These are phyloP conservation scores for Centella asiatica DNA, from an alignment of 129 eudicot genomes.

Conservation along the genomic window DNA sequence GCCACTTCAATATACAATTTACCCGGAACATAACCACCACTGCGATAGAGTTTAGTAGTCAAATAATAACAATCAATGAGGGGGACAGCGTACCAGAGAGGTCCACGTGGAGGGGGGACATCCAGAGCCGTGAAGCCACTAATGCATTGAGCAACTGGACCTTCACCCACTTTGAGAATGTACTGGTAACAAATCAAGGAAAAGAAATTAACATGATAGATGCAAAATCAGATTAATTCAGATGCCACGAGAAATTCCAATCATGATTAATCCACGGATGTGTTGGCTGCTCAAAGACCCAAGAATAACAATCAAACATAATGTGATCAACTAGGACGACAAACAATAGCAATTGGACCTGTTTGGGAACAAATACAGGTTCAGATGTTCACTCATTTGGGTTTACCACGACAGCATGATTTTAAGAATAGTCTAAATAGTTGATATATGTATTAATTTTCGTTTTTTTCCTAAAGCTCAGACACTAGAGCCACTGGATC, in stretches of 20 bases:
- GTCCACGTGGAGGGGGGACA: slow-evolving; percentile 83
- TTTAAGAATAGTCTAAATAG: too few relatives aligned
- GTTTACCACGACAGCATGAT: too few relatives aligned
- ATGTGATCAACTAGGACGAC: too few relatives aligned
- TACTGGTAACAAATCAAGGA: slow-evolving; percentile 38
- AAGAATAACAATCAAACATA: too few relatives aligned
- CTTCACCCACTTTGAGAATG: slow-evolving; percentile 79
- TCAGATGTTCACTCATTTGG: too few relatives aligned
- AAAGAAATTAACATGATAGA: neutral
- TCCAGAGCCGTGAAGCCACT: slow-evolving; percentile 83
- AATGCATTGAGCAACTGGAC: slow-evolving; percentile 70
- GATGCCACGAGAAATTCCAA: neutral
- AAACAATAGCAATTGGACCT: too few relatives aligned
- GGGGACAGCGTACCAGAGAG: slow-evolving; percentile 54
- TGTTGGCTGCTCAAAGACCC: too few relatives aligned
- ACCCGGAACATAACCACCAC: neutral
- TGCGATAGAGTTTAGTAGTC: neutral
- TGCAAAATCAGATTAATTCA: neutral
- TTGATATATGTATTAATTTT: too few relatives aligned
- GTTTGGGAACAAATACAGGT: too few relatives aligned
- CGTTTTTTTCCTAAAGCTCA: too few relatives aligned
- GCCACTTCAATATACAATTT: neutral
- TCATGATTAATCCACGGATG: too few relatives aligned
- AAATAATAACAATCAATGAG: neutral
- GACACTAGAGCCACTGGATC: too few relatives aligned